Percentiles rank a stretch among this genome's conserved stretches.
phyloP scores from a whole-genome alignment of 345 rosid genomes.

The Arabidopsis suecica region DNA sequence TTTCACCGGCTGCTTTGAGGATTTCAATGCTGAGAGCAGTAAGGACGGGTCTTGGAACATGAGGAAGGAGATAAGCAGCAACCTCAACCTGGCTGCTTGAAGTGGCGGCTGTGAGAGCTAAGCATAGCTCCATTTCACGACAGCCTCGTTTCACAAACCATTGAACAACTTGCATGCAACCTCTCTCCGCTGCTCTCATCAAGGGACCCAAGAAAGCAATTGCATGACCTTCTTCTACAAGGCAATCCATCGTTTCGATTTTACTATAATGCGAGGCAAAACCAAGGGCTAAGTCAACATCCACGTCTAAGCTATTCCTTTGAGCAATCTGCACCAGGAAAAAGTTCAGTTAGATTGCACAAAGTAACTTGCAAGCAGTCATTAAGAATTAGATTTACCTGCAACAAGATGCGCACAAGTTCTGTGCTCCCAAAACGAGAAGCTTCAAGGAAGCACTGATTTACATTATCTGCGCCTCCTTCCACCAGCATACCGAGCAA shows the following conservation, averaged over 20 bases:
- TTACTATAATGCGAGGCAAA: constrained; percentile 95
- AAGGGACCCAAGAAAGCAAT: constrained; percentile 90
- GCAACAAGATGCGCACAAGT: constrained; percentile 89
- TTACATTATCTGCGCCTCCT: constrained; percentile 95
- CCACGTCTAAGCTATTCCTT: constrained; percentile 97
- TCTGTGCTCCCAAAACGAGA: constrained; percentile 99
- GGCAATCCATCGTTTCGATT: constrained; percentile 94
- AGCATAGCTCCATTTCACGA: constrained; percentile 94
- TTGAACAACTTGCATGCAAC: constrained; percentile 91
- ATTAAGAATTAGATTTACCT: constrained; percentile 53
- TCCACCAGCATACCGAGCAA: constrained; percentile 89
- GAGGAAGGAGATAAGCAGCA: constrained; percentile 89
- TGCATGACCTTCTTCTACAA: constrained; percentile 97
- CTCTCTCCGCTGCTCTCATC: constrained; percentile 98
- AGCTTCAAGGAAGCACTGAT: constrained; percentile 98
- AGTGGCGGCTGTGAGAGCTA: constrained; percentile 94
- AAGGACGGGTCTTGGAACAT: constrained; percentile 84
- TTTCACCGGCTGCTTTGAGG: constrained; percentile 93
- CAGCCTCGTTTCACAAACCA: constrained; percentile 95
- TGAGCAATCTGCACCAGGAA: constrained; percentile 74
- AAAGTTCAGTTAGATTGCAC: constrained; percentile 4
- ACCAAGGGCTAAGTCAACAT: constrained; percentile 91
- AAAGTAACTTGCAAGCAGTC: constrained; percentile 16
- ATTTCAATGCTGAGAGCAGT: constrained; percentile 92
- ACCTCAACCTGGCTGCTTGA: constrained; percentile 88